Conservation (phyloP, 768 basidiomycete species). For the Lactarius indigo region DNA sequence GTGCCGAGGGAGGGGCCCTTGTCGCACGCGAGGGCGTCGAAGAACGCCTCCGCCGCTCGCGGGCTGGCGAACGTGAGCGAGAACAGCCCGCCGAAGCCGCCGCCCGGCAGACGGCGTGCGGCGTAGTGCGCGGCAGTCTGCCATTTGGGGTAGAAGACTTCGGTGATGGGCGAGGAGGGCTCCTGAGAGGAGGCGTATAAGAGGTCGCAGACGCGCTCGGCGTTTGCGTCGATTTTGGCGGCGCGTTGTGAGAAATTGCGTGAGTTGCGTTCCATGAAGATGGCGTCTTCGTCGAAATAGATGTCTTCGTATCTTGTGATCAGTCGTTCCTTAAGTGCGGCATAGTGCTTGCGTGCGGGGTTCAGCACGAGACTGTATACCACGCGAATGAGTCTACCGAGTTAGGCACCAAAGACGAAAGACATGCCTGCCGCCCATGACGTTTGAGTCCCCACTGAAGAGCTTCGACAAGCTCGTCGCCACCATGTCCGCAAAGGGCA, state of each 20-base stretch:
- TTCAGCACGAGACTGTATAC: conserved; percentile 76
- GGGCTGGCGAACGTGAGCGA: conserved; percentile 75
- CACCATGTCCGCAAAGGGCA: conserved; percentile 83
- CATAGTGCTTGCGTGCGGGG: conserved; percentile 68
- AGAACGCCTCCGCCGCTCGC: conserved; percentile 73
- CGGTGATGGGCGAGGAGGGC: conserved; percentile 46
- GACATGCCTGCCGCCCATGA: conserved; percentile 94
- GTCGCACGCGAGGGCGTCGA: conserved; percentile 73
- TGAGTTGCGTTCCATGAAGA: conserved; percentile 98
- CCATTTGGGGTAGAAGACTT: conserved; percentile 90
- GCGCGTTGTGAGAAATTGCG: conserved; percentile 83
- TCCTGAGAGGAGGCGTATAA: conserved; percentile 56
- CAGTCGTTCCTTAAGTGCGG: conserved; percentile 58
- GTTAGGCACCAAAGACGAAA: background rate
- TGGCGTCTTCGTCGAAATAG: conserved; percentile 88
- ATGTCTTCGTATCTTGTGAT: conserved; percentile 67
- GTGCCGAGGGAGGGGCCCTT: conserved; percentile 95
- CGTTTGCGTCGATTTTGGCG: conserved; percentile 71
- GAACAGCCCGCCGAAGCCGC: conserved; percentile 77
- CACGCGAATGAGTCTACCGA: background rate
- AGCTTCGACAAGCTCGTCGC: conserved; percentile 92
- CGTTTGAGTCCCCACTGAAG: conserved; percentile 91
- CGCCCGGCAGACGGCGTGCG: conserved; percentile 45
- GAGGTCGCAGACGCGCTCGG: conserved; percentile 78
- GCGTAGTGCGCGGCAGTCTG: conserved; percentile 68